Base-by-base conservation (phyloP, 2,329 filamentous ascomycete species). In the Pseudogymnoascus sp. region DNA sequence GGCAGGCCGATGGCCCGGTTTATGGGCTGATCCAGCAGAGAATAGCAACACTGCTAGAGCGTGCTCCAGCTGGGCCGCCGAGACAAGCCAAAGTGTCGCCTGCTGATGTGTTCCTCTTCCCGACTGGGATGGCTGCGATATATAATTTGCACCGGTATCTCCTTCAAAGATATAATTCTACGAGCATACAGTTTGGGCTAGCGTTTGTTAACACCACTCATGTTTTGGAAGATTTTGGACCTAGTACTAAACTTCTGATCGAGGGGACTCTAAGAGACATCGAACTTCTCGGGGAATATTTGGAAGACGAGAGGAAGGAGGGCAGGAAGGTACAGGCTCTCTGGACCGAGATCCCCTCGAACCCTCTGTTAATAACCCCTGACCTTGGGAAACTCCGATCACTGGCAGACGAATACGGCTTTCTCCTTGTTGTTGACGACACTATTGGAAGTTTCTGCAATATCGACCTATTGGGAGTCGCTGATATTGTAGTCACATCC, bases 171-270 rank as follows among this genome's bases (percentile, higher is more conserved):
- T 73, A 76, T 1, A 71, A 74, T 0, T 70, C 74, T 2, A 75
- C 73, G 36, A 74, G 77, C 4, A 76, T 80, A 6, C 72, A 81
- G 11, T 75, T 85, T 25, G 83, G 83, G 6, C 73, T 81, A n/a
- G 73, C 80, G 2, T 85, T 85, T 68, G 77, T 81, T 67, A 79
- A 76, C 65, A 83, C 81, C 0, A 77, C 78, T 37, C 76, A 80
- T 37, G 67, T 83, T n/a, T 73, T 80, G 34, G 75, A 82, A 62
- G 78, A 82, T 65, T 72, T 70, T 64, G 70, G 70, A 3, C 72
- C 76, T 0, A 74, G 74, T 2, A 77, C 77, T 67, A 80, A 80
- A 71, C 79, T 83, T 64, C 79, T 83, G 64, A 80, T 79, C 13
- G 70, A 69, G 3, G 77, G 80, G n/a, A 76, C 77, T 31, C 72